Evolutionary conservation across 192 early-diverging fungal species (phyloP).

Genomic region (Coemansia erecta): DNA sequence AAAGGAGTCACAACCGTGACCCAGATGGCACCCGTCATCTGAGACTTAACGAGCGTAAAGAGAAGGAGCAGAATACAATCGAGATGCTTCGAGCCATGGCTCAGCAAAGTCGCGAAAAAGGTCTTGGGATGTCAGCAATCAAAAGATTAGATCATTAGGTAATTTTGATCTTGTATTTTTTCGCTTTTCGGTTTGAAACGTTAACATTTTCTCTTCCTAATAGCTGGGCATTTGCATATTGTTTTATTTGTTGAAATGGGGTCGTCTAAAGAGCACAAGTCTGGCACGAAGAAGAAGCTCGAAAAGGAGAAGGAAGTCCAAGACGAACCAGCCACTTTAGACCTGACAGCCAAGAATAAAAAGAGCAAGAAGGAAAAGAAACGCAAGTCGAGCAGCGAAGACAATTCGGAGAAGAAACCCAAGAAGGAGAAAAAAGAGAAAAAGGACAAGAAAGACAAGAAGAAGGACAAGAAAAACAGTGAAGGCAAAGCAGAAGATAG

Average conservation of each 20-base stretch:
- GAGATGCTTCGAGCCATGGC: slow-evolving; percentile 72
- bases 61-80: slow-evolving; percentile 73
- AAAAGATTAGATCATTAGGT: background rate
- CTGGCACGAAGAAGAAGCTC: background rate
- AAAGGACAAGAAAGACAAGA: slow-evolving; percentile 10
- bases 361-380: background rate
- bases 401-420: slow-evolving; percentile 23
- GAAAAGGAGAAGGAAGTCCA: background rate
- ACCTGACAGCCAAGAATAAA: background rate
- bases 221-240: background rate
- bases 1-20: slow-evolving; percentile 17
- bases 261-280: slow-evolving; percentile 10
- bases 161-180: slow-evolving; percentile 2
- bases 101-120: slow-evolving; percentile 46
- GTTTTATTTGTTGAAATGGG: slow-evolving; percentile 3
- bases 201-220: background rate
- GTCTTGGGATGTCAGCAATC: slow-evolving; percentile 31
- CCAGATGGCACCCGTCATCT: slow-evolving; percentile 19
- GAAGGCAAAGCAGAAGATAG: background rate
- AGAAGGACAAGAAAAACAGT: background rate
- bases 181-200: background rate
- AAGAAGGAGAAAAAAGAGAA: slow-evolving; percentile 24
- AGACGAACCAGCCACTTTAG: background rate
- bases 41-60: slow-evolving; percentile 49
- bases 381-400: slow-evolving; percentile 14